Evolutionary conservation across 768 basidiomycete genomes (phyloP).

Genomic region (Termitomyces sp.): DNA sequence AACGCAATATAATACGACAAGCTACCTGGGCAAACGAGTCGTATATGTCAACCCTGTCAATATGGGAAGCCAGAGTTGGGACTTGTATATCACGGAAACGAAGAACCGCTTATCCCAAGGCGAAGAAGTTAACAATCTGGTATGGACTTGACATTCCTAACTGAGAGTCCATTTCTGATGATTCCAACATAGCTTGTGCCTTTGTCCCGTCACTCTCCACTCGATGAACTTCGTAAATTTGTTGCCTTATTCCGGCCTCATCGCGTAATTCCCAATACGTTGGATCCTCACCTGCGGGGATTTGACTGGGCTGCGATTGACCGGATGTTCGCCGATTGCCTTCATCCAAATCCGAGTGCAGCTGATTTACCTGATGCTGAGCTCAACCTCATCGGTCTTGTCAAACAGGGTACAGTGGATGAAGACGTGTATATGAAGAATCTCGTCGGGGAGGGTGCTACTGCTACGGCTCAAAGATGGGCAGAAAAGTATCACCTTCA

Average conservation of each 20-base stretch:
- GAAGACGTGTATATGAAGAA: constrained; percentile 59
- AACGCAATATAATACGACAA: constrained; percentile 28
- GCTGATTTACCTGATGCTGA: no score
- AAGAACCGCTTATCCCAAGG: constrained; percentile 33
- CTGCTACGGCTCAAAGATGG: no score
- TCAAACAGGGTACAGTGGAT: constrained; percentile 19
- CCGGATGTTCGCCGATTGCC: constrained; percentile 62
- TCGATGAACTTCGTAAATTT: constrained; percentile 80
- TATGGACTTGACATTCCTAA: constrained; percentile 26
- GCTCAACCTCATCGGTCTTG: no score
- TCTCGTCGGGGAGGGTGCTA: constrained; percentile 56
- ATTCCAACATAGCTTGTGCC: constrained; percentile 62
- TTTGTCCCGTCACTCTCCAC: constrained; percentile 79
- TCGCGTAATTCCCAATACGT: constrained; percentile 76
- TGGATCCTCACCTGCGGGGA: constrained; percentile 45
- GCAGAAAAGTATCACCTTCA: no score
- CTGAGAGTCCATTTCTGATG: not conserved
- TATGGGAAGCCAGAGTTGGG: constrained; percentile 53
- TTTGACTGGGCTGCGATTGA: constrained; percentile 75
- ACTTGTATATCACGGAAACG: no score
- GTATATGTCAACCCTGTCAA: constrained; percentile 89
- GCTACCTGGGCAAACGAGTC: constrained; percentile 49
- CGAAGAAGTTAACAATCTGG: constrained; percentile 56
- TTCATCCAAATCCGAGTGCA: no score
- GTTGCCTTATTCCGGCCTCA: constrained; percentile 81